phyloP scores from a whole-genome alignment of 2,329 filamentous ascomycete species.

The Aspergillus intermedius region DNA sequence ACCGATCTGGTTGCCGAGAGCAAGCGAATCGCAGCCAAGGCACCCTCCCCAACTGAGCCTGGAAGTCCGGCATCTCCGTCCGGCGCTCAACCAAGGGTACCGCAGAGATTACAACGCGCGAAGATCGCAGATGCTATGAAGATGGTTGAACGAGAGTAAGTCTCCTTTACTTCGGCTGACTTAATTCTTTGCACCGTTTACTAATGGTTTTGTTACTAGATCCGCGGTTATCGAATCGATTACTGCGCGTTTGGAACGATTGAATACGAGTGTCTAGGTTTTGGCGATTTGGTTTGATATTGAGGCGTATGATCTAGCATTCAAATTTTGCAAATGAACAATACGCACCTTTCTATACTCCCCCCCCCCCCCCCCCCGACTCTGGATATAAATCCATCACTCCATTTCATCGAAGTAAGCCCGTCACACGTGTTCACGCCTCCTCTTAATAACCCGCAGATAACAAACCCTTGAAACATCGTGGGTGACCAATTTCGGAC shows the following conservation, averaged over 20 bases:
- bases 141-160: slow-evolving; percentile 46
- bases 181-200: not conserved
- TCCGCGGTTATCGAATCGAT: slow-evolving; percentile 40
- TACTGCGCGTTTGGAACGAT: slow-evolving; percentile 34
- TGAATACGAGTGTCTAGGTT: slow-evolving; percentile 29
- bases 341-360: not conserved
- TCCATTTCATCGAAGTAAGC: too few relatives aligned
- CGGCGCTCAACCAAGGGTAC: slow-evolving; percentile 27
- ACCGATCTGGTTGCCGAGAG: slow-evolving; percentile 31
- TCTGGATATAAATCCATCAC: too few relatives aligned
- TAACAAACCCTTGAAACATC: not conserved
- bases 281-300: not conserved
- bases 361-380: too few relatives aligned
- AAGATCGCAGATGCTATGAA: slow-evolving; percentile 44
- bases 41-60: slow-evolving; percentile 20
- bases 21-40: slow-evolving; percentile 26
- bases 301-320: not conserved
- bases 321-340: not conserved
- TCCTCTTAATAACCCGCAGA: not conserved
- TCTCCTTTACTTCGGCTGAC: slow-evolving; percentile 1
- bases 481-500: not conserved
- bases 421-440: not conserved
- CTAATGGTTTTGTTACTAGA: slow-evolving; percentile 18
- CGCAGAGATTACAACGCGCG: slow-evolving; percentile 39
- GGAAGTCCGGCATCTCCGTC: slow-evolving; percentile 24